A percentile compares a stretch with the other conserved stretches of the same genome.
Evolutionary conservation across 257 asterid species (phyloP).

Genomic region (Jacaranda copaia): DNA sequence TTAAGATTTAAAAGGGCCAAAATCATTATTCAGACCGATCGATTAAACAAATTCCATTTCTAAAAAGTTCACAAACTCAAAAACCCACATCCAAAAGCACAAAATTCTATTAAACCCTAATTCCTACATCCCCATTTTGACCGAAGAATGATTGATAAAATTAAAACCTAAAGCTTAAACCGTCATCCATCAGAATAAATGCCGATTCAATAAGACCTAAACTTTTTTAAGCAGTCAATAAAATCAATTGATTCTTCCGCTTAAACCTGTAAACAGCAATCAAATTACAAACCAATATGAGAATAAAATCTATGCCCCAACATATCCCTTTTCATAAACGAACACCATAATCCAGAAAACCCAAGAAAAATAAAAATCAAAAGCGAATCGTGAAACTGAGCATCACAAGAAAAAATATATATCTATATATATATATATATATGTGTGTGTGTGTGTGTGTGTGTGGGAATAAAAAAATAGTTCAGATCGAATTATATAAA

Average conservation of each 20-base stretch:
- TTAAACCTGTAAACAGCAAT: constrained; percentile 35
- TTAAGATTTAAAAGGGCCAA: constrained; percentile 13
- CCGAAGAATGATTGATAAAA: background rate
- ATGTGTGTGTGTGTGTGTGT: no score
- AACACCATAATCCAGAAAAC: constrained; percentile 43
- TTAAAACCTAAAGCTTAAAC: constrained; percentile 19
- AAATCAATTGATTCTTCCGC: constrained; percentile 33
- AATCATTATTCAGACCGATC: background rate
- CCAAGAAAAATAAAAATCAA: background rate
- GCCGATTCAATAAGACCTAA: constrained; percentile 21
- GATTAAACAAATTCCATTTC: constrained; percentile 30
- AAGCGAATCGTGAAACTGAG: constrained; percentile 33
- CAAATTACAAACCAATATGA: constrained; percentile 30
- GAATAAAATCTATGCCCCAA: constrained; percentile 7
- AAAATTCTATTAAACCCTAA: constrained; percentile 52
- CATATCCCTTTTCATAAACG: constrained; percentile 34
- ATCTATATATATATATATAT: background rate
- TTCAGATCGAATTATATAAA: constrained; percentile 45
- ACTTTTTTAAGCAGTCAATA: constrained; percentile 18
- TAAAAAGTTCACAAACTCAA: constrained; percentile 26
- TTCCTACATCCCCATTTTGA: constrained; percentile 29
- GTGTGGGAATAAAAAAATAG: background rate
- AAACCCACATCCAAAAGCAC: constrained; percentile 32
- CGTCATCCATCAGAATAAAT: constrained; percentile 23
- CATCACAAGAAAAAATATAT: constrained; percentile 12